A percentile compares a stretch with the other conserved stretches of the same genome.
These are phyloP conservation scores for Pilaira anomala DNA, from an alignment of 192 early-diverging fungal genomes.

Conservation along the genomic window DNA sequence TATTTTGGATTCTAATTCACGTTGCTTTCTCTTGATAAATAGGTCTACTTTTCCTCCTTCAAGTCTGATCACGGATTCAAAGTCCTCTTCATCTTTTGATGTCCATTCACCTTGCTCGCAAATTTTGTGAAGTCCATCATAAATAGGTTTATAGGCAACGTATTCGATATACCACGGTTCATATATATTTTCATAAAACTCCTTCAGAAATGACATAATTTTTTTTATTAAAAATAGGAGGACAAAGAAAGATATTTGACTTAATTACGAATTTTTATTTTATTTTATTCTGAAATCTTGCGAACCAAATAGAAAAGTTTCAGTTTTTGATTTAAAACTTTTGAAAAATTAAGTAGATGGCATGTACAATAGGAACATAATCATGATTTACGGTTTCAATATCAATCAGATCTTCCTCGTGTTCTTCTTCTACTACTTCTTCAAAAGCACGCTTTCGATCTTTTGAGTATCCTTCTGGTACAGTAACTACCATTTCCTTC, in stretches of 20 bases:
- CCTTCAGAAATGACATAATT: slow-evolving; percentile 79
- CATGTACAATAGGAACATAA: slow-evolving; percentile 60
- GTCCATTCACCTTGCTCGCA: slow-evolving; percentile 54
- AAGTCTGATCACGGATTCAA: slow-evolving; percentile 77
- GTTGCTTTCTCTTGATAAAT: slow-evolving; percentile 69
- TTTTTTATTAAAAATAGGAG: background rate
- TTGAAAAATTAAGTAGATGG: slow-evolving; percentile 39
- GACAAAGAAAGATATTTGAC: background rate
- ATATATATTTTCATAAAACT: slow-evolving; percentile 63
- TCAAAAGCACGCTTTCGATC: slow-evolving; percentile 41
- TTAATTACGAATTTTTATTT: background rate
- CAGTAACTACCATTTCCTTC: slow-evolving; percentile 64
- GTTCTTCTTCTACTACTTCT: slow-evolving; percentile 33
- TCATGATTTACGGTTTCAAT: slow-evolving; percentile 25
- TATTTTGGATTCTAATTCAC: slow-evolving; percentile 70
- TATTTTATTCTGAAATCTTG: slow-evolving; percentile 3
- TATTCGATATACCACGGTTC: slow-evolving; percentile 80
- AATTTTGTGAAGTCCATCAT: slow-evolving; percentile 42
- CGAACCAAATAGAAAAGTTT: slow-evolving; percentile 1
- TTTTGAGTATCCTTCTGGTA: slow-evolving; percentile 65
- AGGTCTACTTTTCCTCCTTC: slow-evolving; percentile 79
- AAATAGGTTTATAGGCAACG: slow-evolving; percentile 78
- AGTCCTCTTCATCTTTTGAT: slow-evolving; percentile 80
- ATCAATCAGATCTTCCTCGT: slow-evolving; percentile 38
- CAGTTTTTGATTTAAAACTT: slow-evolving; percentile 3